Evolutionary conservation across 306 rosid genomes (phyloP), one percentile per base, ranked within the genome.

Genomic region (Delonix regia): DNA sequence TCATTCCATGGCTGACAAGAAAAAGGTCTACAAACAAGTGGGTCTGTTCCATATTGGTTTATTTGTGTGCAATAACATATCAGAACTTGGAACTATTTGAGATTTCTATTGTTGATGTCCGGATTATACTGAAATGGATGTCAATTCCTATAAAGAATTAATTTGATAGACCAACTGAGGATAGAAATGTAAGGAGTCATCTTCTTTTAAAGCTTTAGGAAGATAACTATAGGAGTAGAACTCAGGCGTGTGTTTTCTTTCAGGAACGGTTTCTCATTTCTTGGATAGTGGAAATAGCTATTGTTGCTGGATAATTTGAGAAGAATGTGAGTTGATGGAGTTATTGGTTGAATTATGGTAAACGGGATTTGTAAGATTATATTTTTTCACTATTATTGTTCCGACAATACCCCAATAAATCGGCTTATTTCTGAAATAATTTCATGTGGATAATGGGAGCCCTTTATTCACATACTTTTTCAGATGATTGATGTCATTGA

Each of bases 11-110:
- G 66, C 81, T 41, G 88, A 83, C 86, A 83, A 85, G 28, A 75
- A 84, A 69, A 83, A 82, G 49, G 86, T 84, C 90, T 85, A 77
- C 89, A 81, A 89, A 56, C 97, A 88, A 86, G 90, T 93, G 81
- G 96, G 98, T 93, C 75, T 73, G 85, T 59, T 79, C 71, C 80
- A 69, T 49, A 45, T 74, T 82, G 55, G 80, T 74, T 28, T 70
- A 63, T 73, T 39, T 77, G 19, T 57, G 4, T 74, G 56, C 47
- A 22, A 47, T 55, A 53, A 33, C 73, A 15, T 15, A 19, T 52
- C 5, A 25, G 4, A 11, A 25, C 3, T 18, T 13, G 14, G 13
- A 25, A 56, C n/a, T 1, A 28, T 39, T 57, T 74, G n/a, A 3
- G 60, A 33, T 71, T 51, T 49, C 47, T 59, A 49, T 42, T 65